Evolutionary conservation across 140 eudicot genomes (phyloP).

Genomic region (Cichorium intybus): DNA sequence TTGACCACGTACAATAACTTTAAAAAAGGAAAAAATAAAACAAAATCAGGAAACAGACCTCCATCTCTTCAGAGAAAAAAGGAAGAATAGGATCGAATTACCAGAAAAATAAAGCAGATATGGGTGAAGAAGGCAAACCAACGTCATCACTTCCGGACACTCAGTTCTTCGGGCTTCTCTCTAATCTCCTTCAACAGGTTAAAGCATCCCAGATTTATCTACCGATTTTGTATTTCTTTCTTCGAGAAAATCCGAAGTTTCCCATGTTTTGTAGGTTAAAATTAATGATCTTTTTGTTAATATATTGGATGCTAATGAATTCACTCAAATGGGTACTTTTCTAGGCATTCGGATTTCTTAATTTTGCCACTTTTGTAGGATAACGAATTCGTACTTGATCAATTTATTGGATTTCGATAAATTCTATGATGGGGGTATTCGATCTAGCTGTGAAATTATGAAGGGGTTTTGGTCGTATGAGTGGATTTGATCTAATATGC

Average conservation of each 20-base stretch:
- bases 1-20: too few relatives aligned
- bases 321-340: not conserved
- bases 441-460: not conserved
- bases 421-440: constrained; percentile 6
- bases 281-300: not conserved
- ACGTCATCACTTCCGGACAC: constrained; percentile 57
- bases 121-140: constrained; percentile 36
- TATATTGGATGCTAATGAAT: not conserved
- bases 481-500: constrained; percentile 10
- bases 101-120: not conserved
- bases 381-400: not conserved
- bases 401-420: not conserved
- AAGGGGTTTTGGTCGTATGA: not conserved
- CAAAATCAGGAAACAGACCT: not conserved
- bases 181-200: constrained; percentile 81
- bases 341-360: not conserved
- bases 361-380: not conserved
- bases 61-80: not conserved
- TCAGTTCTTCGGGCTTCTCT: constrained; percentile 70
- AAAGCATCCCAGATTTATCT: not conserved
- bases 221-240: not conserved
- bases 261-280: not conserved
- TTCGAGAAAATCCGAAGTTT: not conserved
- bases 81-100: not conserved
- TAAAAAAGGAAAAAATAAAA: not conserved